phyloP scores from a whole-genome alignment of 306 rosid species.

The Dalbergia oliveri region DNA sequence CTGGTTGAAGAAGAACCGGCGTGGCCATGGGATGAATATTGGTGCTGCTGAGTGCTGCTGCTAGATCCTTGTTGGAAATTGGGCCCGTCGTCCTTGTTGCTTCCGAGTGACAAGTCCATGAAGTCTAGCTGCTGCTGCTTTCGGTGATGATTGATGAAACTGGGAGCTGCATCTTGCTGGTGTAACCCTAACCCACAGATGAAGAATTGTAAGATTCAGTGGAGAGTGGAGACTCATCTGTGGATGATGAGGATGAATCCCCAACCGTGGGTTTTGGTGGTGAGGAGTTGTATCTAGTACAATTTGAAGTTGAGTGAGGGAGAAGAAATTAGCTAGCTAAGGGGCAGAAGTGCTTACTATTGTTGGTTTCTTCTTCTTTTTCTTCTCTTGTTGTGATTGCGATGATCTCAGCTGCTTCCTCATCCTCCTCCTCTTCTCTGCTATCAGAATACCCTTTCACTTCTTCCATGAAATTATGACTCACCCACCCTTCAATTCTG shows the following conservation, averaged over 20 bases:
- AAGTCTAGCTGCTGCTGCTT: slow-evolving; percentile 39
- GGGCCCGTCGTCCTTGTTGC: slow-evolving; percentile 21
- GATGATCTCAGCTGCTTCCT: slow-evolving; percentile 44
- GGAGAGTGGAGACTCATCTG: neutral
- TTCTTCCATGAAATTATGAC: slow-evolving; percentile 52
- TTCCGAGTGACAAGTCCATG: slow-evolving; percentile 56
- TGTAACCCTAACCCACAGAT: slow-evolving; percentile 54
- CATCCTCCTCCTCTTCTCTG: slow-evolving; percentile 58
- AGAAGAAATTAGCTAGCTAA: slow-evolving; percentile 17
- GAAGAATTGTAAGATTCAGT: slow-evolving; percentile 31
- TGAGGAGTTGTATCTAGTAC: neutral
- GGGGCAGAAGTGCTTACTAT: slow-evolving; percentile 40
- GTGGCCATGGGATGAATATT: neutral
- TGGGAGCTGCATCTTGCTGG: slow-evolving; percentile 40
- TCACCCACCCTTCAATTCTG: slow-evolving; percentile 41
- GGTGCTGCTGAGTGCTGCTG: neutral
- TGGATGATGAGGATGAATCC: slow-evolving; percentile 12
- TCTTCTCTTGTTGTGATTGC: neutral
- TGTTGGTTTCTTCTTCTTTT: slow-evolving; percentile 36
- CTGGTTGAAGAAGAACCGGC: neutral
- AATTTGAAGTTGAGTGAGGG: neutral
- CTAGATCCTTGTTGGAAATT: neutral
- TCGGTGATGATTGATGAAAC: slow-evolving; percentile 14
- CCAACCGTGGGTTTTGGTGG: slow-evolving; percentile 31
- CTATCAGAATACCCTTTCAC: slow-evolving; percentile 59